Conservation (phyloP, 2,329 filamentous ascomycete species). For the Alternaria dauci region DNA sequence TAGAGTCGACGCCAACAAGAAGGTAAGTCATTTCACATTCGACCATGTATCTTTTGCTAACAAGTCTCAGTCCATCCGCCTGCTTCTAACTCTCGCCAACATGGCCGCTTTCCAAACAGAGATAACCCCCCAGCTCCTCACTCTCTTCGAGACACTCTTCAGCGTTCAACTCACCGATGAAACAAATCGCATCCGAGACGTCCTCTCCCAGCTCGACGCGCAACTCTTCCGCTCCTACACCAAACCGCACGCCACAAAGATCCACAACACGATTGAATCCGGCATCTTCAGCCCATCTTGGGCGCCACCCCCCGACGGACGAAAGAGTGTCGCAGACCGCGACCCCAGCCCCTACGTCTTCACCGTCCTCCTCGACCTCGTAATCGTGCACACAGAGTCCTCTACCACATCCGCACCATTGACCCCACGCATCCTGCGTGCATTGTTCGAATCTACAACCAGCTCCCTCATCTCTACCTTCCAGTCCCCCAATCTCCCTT, state of each 20-base stretch:
- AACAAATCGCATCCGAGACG: constrained; percentile 88
- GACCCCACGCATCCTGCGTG: constrained; percentile 81
- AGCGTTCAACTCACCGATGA: constrained; percentile 94
- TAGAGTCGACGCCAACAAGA: constrained; percentile 47
- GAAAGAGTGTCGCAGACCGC: constrained; percentile 60
- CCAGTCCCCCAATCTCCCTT: constrained; percentile 58
- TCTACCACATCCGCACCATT: constrained; percentile 69
- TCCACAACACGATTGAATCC: constrained; percentile 73
- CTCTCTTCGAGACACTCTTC: constrained; percentile 92
- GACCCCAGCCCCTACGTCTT: constrained; percentile 91
- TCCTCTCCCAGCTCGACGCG: constrained; percentile 87
- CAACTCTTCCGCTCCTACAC: constrained; percentile 94
- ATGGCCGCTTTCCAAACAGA: constrained; percentile 82
- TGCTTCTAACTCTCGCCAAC: constrained; percentile 93
- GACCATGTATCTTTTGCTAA: constrained; percentile 17
- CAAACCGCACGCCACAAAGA: constrained; percentile 62
- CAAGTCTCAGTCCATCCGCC: constrained; percentile 76
- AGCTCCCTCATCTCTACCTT: constrained; percentile 84
- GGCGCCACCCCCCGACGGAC: constrained; percentile 64
- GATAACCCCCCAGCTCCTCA: constrained; percentile 85
- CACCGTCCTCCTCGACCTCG: constrained; percentile 81
- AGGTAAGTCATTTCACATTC: constrained; percentile 32
- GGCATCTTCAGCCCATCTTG: constrained; percentile 78
- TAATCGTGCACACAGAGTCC: constrained; percentile 86
- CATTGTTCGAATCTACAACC: constrained; percentile 84